Base-by-base conservation (phyloP, 106 monocot species). In the Alisma plantagoaquatica region DNA sequence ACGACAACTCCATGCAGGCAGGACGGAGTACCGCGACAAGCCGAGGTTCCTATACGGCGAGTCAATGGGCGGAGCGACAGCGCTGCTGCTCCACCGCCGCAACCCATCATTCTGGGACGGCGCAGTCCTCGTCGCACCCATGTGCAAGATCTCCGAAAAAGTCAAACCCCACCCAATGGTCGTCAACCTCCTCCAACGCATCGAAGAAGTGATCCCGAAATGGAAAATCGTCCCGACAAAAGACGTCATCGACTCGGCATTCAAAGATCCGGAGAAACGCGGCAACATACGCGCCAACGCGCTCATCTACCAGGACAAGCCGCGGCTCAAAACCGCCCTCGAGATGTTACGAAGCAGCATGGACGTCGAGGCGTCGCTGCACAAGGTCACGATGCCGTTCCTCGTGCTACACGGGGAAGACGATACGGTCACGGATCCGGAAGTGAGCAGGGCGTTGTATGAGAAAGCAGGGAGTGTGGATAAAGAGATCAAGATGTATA, bases 61-160 rank as follows among this genome's bases (percentile, higher is more conserved):
- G 69, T 99, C 98, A 19, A 98, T 90, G 98, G 98, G 98, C 4
- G 98, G 98, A 0, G 90, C 98, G 1, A 90, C 90, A 20, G 66
- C 90, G 0, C 77, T 99, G 16, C 85, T 85, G 31, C 71, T 98
- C 9, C 98, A 98, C 57, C 53, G 64, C 27, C 73, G 63, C 57
- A 82, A 98, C 43, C 90, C 85, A 2, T 46, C 55, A 2, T 98
- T 82, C 38, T 98, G 84, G 84, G 85, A 90, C 32, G 98, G 98
- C 32, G 90, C 89, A 0, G 79, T 98, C 6, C 77, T 98, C 23
- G 84, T 86, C 3, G 98, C 98, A 0, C 98, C 98, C 4, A 98
- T 98, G 90, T 99, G 98, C 66, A 99, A 99, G 96, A 98, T 98
- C 46, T 98, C 98, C 5, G 89, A 98, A 73, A 82, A 90, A 48